Evolutionary conservation across 257 asterid genomes (phyloP).

Genomic region (Nyctanthes arbortristis): DNA sequence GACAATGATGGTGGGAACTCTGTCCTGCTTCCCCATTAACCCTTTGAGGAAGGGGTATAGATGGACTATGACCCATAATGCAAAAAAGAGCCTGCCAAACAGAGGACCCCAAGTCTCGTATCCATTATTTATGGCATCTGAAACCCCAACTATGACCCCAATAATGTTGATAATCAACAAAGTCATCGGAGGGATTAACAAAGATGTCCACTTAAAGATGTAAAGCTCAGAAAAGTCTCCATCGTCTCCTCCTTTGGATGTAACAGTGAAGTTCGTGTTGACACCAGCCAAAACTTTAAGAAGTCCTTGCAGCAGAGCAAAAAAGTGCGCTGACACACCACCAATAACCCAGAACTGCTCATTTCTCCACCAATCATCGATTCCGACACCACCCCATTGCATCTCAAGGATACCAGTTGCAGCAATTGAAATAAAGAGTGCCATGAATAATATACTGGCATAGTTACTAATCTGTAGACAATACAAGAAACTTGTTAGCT

Average conservation of each 20-base stretch:
- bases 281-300: conserved; percentile 92
- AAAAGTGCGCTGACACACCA: conserved; percentile 85
- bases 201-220: conserved; percentile 90
- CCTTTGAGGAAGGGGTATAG: conserved; percentile 98
- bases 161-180: conserved; percentile 76
- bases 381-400: conserved; percentile 91
- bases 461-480: conserved; percentile 83
- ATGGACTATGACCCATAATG: conserved; percentile 95
- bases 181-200: conserved; percentile 91
- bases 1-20: conserved; percentile 77
- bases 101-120: conserved; percentile 97
- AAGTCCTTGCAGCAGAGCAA: conserved; percentile 93
- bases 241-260: conserved; percentile 93
- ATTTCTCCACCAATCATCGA: conserved; percentile 94
- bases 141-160: conserved; percentile 78
- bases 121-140: conserved; percentile 90
- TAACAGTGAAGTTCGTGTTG: conserved; percentile 90
- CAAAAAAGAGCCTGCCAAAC: conserved; percentile 86
- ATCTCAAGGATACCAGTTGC: conserved; percentile 81
- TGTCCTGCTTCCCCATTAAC: conserved; percentile 79
- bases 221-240: conserved; percentile 89
- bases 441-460: conserved; percentile 83
- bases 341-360: conserved; percentile 99
- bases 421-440: conserved; percentile 76
- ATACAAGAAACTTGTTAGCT: not conserved